Base-by-base conservation (phyloP, 2,329 filamentous ascomycete genomes). In the Alternaria arbusti region DNA sequence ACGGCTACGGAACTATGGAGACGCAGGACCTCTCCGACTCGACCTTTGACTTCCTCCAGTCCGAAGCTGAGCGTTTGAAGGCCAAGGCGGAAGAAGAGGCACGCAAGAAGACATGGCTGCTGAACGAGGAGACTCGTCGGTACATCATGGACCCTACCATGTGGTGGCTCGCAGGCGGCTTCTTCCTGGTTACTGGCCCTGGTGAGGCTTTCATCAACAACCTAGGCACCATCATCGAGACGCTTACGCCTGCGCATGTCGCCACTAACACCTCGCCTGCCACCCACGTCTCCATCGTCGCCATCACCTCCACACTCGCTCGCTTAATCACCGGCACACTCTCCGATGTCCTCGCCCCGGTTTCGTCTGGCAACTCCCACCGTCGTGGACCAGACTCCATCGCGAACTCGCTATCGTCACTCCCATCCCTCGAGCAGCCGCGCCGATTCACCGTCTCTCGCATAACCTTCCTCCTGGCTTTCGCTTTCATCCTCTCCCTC, bases 131-230 rank as follows among this genome's bases (percentile, higher is more conserved):
- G 78, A 98, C 96, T 0, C 86, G 89, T 12, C 86, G 89, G 4
- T 99, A 98, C 79, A 85, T 99, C 10, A 86, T 88, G 23, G 96
- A 99, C 71, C 89, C 87, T 64, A 97, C 94, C 12, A 98, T 98
- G 95, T 99, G 95, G 95, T 92, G 90, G 77, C 90, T 99, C 70
- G 93, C 95, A 0, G 83, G 90, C 1, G 94, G 94, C 20, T 98
- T 99, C 81, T 93, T 98, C 80, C 87, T 98, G 66, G 92, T 97
- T 71, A 92, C 94, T 57, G 96, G 96, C 0, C 95, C 96, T 0
- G 95, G 94, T n/a, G 96, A 99, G 81, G 92, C 95, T 11, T 99
- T 97, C 79, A 94, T 98, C 82, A 99, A 98, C 82, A 99, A 98
- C 73, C 82, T 99, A 10, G 96, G 96, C 36, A 97, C 94, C 23